Conservation (phyloP, 164 flowering plant genomes). For the Buxus sempervirens region DNA sequence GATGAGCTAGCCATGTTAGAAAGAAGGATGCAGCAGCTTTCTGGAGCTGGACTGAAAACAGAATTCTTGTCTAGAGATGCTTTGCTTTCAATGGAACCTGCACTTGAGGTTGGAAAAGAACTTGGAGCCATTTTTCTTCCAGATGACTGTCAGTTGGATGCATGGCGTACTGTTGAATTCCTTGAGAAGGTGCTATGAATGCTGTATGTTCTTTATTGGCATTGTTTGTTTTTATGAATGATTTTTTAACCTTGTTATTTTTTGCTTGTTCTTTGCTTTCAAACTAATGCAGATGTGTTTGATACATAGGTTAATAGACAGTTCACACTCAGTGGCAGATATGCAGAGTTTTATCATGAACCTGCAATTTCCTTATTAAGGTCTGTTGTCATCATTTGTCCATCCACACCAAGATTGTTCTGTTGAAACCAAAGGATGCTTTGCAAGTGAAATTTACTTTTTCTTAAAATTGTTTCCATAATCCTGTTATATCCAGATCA, state of each 20-base stretch:
- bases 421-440: neutral
- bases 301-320: slow-evolving; percentile 57
- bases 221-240: too few relatives aligned
- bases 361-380: slow-evolving; percentile 67
- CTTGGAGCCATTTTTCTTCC: slow-evolving; percentile 64
- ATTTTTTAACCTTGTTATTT: too few relatives aligned
- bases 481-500: slow-evolving; percentile 39
- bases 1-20: slow-evolving; percentile 40
- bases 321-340: slow-evolving; percentile 65
- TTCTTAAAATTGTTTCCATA: neutral
- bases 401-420: neutral
- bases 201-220: too few relatives aligned
- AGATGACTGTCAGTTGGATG: slow-evolving; percentile 76
- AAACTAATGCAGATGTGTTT: slow-evolving; percentile 5
- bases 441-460: neutral
- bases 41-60: slow-evolving; percentile 60
- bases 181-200: slow-evolving; percentile 60
- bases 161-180: slow-evolving; percentile 46
- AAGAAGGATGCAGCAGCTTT: slow-evolving; percentile 37
- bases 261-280: neutral
- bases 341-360: slow-evolving; percentile 83
- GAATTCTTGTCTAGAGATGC: slow-evolving; percentile 48
- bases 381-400: slow-evolving; percentile 25
- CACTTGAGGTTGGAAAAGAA: slow-evolving; percentile 39
- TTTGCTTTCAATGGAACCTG: slow-evolving; percentile 55